Evolutionary conservation across 1,284 basidiomycete genomes (phyloP), one percentile per base, ranked within the genome.

Genomic region (Malassezia nana): DNA sequence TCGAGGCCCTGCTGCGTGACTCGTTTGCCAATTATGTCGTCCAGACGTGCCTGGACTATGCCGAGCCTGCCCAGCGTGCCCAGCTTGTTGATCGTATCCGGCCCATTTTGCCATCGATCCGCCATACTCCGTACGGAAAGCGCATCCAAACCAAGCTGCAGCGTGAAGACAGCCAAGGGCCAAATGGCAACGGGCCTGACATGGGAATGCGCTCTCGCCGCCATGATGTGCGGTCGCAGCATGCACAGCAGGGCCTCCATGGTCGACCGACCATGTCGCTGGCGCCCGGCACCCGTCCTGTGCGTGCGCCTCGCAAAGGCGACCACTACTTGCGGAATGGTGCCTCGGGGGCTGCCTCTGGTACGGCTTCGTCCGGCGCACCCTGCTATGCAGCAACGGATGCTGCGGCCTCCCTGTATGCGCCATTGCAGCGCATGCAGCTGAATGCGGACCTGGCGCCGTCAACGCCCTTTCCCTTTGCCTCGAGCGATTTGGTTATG

Each of bases 1-100:
- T 99, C 43, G 94, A 99, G 78, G 95, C 96, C 76, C 79, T 99
- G 39, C 78, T 98, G 60, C 83, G 92, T 18, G 81, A 99, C 57
- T 67, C 66, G 33, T 74, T 71, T 57, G 71, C 68, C 46, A 74
- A 74, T 50, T 74, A 74, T 31, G 71, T 74, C 12, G 71, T 74
- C 39, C 71, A 74, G 63, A 74, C 71, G 2, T 62, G 63, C 52
- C 48, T 74, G 43, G 71, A 74, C 57, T 74, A 74, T 55, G 68
- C 71, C 8, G 71, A 72, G 44, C 68, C 71, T 9, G 44, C 60
- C 22, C 71, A 74, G 61, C 60, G 71, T 2, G 60, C 62, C 64
- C 65, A 66, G 8, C 52, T 74, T 20, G 69, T 74, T 28, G 70
- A 74, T 26, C 72, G 71, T 55, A 74, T 74, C 40, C 60, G 67